A percentile compares a stretch with the other conserved stretches of the same genome.
These are phyloP conservation scores for Fagopyrum tataricum DNA, from an alignment of 148 eudicot genomes.

Conservation along the genomic window DNA sequence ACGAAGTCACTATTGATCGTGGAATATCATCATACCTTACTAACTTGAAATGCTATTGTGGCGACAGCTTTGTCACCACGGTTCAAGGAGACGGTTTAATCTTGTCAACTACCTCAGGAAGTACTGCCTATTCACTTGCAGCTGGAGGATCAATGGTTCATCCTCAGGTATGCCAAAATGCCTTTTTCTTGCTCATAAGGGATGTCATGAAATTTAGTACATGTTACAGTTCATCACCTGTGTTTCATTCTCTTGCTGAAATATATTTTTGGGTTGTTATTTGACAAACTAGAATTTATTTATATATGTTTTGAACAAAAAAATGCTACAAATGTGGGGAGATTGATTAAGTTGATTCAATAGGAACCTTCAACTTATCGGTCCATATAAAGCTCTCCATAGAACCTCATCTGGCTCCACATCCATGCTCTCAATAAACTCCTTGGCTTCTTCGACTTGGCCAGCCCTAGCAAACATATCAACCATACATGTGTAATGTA, in stretches of 20 bases:
- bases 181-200: too few species aligned
- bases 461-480: conserved; percentile 55
- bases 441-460: conserved; percentile 35
- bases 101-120: conserved; percentile 94
- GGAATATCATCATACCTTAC: conserved; percentile 91
- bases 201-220: too few species aligned
- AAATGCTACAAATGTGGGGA: too few species aligned
- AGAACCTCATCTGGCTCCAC: conserved; percentile 44
- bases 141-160: conserved; percentile 99
- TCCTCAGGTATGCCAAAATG: conserved; percentile 57
- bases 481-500: conserved; percentile 58
- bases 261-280: too few species aligned
- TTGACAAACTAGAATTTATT: too few species aligned
- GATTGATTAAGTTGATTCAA: too few species aligned
- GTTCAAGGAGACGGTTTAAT: conserved; percentile 98
- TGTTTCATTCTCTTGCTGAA: too few species aligned
- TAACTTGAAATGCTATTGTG: conserved; percentile 90
- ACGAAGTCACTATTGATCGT: conserved; percentile 95
- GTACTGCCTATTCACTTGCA: conserved; percentile 96
- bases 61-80: conserved; percentile 71
- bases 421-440: conserved; percentile 24
- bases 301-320: too few species aligned
- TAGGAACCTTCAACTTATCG: too few species aligned
- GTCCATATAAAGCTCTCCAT: conserved; percentile 36
- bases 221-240: too few species aligned